phyloP scores from a whole-genome alignment of 805 yeast species.

The Saccharomyces kudriavzevii region DNA sequence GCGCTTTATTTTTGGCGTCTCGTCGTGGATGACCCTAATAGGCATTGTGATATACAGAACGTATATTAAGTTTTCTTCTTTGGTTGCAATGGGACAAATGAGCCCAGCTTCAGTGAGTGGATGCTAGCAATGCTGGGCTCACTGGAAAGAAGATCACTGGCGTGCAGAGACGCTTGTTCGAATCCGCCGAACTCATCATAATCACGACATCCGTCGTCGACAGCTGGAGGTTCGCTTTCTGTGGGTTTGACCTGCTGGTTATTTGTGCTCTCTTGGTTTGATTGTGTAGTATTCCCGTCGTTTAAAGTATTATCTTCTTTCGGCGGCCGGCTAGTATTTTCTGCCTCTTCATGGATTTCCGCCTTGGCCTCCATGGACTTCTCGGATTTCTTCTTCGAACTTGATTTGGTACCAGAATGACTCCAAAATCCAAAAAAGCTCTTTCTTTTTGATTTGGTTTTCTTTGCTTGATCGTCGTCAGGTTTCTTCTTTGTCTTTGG shows the following conservation, averaged over 20 bases:
- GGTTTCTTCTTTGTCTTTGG: conserved; percentile 18
- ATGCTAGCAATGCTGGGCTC: not conserved
- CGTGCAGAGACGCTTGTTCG: conserved; percentile 5
- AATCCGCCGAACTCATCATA: conserved; percentile 25
- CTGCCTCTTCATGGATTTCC: not conserved
- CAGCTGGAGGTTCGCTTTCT: not conserved
- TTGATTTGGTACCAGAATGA: not conserved
- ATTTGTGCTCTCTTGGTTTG: not conserved
- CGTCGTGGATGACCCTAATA: not conserved
- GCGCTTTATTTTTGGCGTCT: not conserved
- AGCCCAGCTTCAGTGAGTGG: conserved; percentile 8
- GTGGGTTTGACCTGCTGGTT: not conserved
- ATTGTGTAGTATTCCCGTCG: not conserved
- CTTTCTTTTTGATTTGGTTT: conserved; percentile 13
- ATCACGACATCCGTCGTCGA: conserved; percentile 3
- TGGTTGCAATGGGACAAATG: conserved; percentile 26
- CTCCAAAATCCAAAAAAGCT: conserved; percentile 25
- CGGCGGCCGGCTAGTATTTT: not conserved
- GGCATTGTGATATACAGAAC: not conserved
- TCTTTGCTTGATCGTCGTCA: conserved; percentile 7
- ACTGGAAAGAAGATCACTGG: not conserved
- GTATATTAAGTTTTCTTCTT: conserved; percentile 10
- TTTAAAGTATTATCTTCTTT: too few species aligned
- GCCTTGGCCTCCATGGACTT: not conserved
- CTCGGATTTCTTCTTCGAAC: conserved; percentile 2